phyloP scores from a whole-genome alignment of 1,284 basidiomycete genomes.

The Anthracocystis panici-leucophaei region DNA sequence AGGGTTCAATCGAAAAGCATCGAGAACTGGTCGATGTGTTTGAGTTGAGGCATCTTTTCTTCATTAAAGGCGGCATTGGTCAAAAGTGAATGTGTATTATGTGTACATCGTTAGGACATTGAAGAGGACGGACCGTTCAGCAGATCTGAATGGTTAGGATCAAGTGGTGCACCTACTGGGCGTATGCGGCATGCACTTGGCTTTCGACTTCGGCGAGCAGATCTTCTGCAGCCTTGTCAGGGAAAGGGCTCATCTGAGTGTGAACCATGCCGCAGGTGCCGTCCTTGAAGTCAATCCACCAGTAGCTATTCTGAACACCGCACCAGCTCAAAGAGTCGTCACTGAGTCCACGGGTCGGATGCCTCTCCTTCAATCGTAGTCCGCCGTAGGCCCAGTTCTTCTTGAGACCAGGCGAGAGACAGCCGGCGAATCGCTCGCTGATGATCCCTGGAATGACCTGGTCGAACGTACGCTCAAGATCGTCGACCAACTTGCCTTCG shows the following conservation, averaged over 20 bases:
- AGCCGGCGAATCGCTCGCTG: constrained; percentile 18
- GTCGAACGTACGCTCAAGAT: constrained; percentile 20
- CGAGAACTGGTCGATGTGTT: too few species aligned
- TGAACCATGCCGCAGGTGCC: constrained; percentile 28
- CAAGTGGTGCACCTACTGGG: not conserved
- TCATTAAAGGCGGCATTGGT: not conserved
- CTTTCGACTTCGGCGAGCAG: constrained; percentile 25
- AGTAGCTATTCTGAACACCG: constrained; percentile 28
- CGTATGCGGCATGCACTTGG: constrained; percentile 24
- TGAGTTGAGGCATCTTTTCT: too few species aligned
- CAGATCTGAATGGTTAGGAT: too few species aligned
- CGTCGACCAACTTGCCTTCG: constrained; percentile 9
- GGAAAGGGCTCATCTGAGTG: constrained; percentile 28
- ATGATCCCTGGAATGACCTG: constrained; percentile 17
- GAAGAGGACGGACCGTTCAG: not conserved
- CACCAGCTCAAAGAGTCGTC: constrained; percentile 27
- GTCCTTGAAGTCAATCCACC: constrained; percentile 31
- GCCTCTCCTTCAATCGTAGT: constrained; percentile 20
- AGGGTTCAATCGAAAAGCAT: too few species aligned
- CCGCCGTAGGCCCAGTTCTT: constrained; percentile 32
- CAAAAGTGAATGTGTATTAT: not conserved
- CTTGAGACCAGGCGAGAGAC: constrained; percentile 17
- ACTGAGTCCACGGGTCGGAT: constrained; percentile 24
- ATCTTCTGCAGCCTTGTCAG: constrained; percentile 21
- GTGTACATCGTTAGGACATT: not conserved